Evolutionary conservation across 1,139 yeast species (phyloP).

Genomic region (Magnusiomyces starmeri): DNA sequence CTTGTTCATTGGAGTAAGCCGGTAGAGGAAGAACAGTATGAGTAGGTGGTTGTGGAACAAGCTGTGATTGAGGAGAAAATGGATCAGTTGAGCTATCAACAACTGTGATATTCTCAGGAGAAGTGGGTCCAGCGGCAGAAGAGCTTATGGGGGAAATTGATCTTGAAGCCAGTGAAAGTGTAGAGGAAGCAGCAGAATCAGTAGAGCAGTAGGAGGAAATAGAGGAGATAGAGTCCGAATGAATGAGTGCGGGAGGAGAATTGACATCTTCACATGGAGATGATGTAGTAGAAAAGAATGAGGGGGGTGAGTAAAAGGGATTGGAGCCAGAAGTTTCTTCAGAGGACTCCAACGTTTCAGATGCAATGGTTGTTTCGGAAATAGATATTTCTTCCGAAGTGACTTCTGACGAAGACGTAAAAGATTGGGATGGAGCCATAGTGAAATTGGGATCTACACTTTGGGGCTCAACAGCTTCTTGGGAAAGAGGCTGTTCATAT

Average conservation of each 20-base stretch:
- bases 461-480: no score
- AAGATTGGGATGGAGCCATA: background rate
- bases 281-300: constrained; percentile 21
- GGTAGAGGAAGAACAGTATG: background rate
- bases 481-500: no score
- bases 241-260: constrained; percentile 14
- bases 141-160: constrained; percentile 13
- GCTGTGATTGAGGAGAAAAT: background rate
- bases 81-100: constrained; percentile 1
- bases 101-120: background rate
- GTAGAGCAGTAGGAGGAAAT: constrained; percentile 5
- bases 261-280: constrained; percentile 8
- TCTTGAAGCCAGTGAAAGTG: constrained; percentile 13
- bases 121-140: constrained; percentile 5
- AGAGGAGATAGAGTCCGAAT: constrained; percentile 15
- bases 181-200: constrained; percentile 6
- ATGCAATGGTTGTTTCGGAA: background rate
- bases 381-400: background rate
- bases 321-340: constrained; percentile 24
- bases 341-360: constrained; percentile 1
- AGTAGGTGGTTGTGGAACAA: background rate
- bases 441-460: background rate
- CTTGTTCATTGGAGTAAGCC: background rate
- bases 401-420: background rate
- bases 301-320: constrained; percentile 34